Percentiles rank a stretch among this genome's conserved stretches.
Evolutionary conservation across 2,329 filamentous ascomycete species (phyloP).

Genomic region (Microdochium paspali): DNA sequence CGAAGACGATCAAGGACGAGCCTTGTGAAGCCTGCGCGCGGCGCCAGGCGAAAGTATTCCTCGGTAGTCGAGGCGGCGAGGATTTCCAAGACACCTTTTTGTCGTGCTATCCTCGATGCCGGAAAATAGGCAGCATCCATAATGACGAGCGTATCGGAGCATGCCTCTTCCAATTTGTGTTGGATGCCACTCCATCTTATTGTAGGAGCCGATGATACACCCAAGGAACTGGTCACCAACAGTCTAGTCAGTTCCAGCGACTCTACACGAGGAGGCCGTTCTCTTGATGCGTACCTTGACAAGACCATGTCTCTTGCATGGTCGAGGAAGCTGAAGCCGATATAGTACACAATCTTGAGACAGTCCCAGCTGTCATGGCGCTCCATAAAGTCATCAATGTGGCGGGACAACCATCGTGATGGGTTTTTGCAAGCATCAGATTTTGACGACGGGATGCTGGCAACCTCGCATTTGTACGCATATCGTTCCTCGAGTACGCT

Average conservation of each 20-base stretch:
- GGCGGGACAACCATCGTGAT: constrained; percentile 43
- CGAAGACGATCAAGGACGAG: constrained; percentile 39
- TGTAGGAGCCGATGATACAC: constrained; percentile 31
- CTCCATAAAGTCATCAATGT: constrained; percentile 42
- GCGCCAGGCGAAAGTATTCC: constrained; percentile 36
- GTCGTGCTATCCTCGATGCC: constrained; percentile 39
- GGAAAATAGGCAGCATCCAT: constrained; percentile 52
- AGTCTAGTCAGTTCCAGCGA: constrained; percentile 6
- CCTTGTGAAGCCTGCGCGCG: constrained; percentile 42
- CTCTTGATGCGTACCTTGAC: constrained; percentile 33
- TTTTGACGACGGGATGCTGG: constrained; percentile 36
- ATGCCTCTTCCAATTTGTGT: constrained; percentile 44
- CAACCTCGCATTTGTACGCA: constrained; percentile 36
- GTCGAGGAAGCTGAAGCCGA: constrained; percentile 44
- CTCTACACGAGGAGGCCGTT: background rate
- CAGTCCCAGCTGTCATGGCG: constrained; percentile 44
- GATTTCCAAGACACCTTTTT: constrained; percentile 45
- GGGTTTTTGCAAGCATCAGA: constrained; percentile 37
- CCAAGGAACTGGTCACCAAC: constrained; percentile 31
- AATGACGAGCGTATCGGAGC: constrained; percentile 44
- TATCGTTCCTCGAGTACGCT: constrained; percentile 43
- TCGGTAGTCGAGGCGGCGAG: constrained; percentile 46
- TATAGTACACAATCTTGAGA: constrained; percentile 50
- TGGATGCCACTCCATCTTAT: constrained; percentile 49
- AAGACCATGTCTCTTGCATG: constrained; percentile 47